Evolutionary conservation across 768 basidiomycete species (phyloP).

Genomic region (Rhodotorula toruloides): DNA sequence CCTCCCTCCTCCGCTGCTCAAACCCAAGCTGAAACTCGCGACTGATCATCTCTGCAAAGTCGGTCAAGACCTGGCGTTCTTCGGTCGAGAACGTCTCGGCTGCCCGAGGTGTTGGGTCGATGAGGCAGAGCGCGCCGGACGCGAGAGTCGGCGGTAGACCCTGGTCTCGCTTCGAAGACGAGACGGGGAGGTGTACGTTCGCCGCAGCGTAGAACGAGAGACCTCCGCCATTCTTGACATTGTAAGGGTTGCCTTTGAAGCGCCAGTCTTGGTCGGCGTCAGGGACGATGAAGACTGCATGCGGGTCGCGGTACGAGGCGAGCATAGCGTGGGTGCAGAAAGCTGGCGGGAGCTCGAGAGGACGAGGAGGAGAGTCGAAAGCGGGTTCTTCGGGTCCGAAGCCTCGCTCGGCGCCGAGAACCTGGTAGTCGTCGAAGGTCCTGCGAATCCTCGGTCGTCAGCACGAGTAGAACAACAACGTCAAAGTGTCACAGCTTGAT

Average conservation of each 20-base stretch:
- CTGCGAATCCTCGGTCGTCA: not conserved
- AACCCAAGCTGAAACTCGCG: slow-evolving; percentile 32
- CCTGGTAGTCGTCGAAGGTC: slow-evolving; percentile 28
- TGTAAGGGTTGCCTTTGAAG: slow-evolving; percentile 21
- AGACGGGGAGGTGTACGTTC: slow-evolving; percentile 19
- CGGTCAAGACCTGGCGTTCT: slow-evolving; percentile 21
- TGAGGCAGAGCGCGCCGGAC: slow-evolving; percentile 26
- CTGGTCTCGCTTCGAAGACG: not conserved
- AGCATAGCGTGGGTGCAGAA: slow-evolving; percentile 29
- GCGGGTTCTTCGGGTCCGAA: slow-evolving; percentile 20
- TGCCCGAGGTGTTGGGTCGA: slow-evolving; percentile 9
- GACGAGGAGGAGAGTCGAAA: slow-evolving; percentile 2
- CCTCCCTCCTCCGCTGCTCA: slow-evolving; percentile 22
- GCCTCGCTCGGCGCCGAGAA: slow-evolving; percentile 30
- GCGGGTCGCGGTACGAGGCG: slow-evolving; percentile 10
- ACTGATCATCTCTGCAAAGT: slow-evolving; percentile 31
- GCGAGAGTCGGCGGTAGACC: slow-evolving; percentile 8
- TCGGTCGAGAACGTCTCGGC: slow-evolving; percentile 8
- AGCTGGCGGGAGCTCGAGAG: slow-evolving; percentile 4
- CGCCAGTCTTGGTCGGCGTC: slow-evolving; percentile 32
- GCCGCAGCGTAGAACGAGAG: slow-evolving; percentile 23
- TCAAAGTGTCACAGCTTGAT: no score
- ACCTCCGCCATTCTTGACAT: slow-evolving; percentile 1
- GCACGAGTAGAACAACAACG: no score
- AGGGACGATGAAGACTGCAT: slow-evolving; percentile 20